phyloP scores from a whole-genome alignment of 1,284 basidiomycete species.

The Retiboletus flavoniger region DNA sequence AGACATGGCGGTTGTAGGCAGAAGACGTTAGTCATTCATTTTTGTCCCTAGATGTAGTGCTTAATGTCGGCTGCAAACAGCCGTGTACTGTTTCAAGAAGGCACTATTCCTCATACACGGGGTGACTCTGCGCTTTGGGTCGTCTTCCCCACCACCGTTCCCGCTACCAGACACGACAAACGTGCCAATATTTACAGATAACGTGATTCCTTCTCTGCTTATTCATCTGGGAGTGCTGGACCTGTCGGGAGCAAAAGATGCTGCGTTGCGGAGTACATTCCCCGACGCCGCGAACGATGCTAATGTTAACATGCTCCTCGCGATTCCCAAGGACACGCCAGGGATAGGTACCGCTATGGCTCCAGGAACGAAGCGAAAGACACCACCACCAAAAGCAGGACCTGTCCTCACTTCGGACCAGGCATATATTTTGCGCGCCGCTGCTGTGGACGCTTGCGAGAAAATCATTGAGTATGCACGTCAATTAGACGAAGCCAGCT shows the following conservation, averaged over 20 bases:
- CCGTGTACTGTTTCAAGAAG: slow-evolving; percentile 86
- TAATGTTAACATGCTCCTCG: slow-evolving; percentile 43
- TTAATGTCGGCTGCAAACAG: slow-evolving; percentile 37
- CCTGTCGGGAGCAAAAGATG: slow-evolving; percentile 46
- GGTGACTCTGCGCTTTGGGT: slow-evolving; percentile 62
- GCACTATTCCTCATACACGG: slow-evolving; percentile 80
- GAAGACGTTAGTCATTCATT: slow-evolving; percentile 50
- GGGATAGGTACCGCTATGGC: slow-evolving; percentile 8
- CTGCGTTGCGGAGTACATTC: slow-evolving; percentile 45
- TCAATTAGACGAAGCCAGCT: slow-evolving; percentile 37
- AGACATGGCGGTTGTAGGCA: slow-evolving; percentile 67
- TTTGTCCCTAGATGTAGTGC: slow-evolving; percentile 2
- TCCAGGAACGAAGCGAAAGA: slow-evolving; percentile 20
- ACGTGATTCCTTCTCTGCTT: slow-evolving; percentile 82
- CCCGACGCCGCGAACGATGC: slow-evolving; percentile 41
- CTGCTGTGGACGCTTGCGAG: slow-evolving; percentile 75
- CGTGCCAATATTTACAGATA: slow-evolving; percentile 81
- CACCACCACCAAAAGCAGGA: slow-evolving; percentile 52
- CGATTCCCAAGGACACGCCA: slow-evolving; percentile 21
- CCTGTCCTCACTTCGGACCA: slow-evolving; percentile 60
- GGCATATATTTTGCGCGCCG: slow-evolving; percentile 76
- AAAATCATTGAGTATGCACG: slow-evolving; percentile 57
- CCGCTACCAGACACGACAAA: slow-evolving; percentile 58
- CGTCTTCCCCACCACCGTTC: slow-evolving; percentile 49
- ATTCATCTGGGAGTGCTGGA: slow-evolving; percentile 75